Evolutionary conservation across 2,329 filamentous ascomycete genomes (phyloP).

Genomic region (Penicillium crustosum): DNA sequence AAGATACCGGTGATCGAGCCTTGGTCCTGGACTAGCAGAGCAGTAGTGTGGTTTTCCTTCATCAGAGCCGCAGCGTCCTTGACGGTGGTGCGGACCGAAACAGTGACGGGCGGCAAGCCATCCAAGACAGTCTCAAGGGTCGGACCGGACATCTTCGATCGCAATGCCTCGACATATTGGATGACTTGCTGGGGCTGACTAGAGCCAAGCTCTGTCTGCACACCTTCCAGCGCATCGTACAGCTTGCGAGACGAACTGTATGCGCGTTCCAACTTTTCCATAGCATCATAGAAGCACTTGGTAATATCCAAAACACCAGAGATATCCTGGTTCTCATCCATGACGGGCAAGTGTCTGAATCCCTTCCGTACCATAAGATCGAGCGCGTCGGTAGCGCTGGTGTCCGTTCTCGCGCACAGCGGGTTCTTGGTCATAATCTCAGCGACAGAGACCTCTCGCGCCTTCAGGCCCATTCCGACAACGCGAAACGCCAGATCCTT

Average conservation of each 20-base stretch:
- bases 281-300: slow-evolving; percentile 99
- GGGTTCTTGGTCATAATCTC: slow-evolving; percentile 99
- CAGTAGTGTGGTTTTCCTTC: slow-evolving; percentile 99
- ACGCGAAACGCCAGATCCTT: slow-evolving; percentile 98
- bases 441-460: slow-evolving; percentile 85
- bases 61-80: slow-evolving; percentile 93
- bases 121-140: slow-evolving; percentile 93
- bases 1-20: slow-evolving; percentile 98
- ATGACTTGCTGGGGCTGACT: slow-evolving; percentile 98
- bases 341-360: slow-evolving; percentile 94
- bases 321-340: slow-evolving; percentile 99
- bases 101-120: slow-evolving; percentile 86
- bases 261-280: slow-evolving; percentile 98
- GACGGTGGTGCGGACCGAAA: slow-evolving; percentile 92
- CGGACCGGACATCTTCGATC: slow-evolving; percentile 95
- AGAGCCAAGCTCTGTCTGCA: slow-evolving; percentile 92
- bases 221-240: slow-evolving; percentile 95
- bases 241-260: slow-evolving; percentile 98
- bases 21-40: slow-evolving; percentile 92
- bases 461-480: slow-evolving; percentile 85
- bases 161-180: slow-evolving; percentile 94
- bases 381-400: slow-evolving; percentile 93
- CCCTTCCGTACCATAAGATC: slow-evolving; percentile 98
- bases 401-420: slow-evolving; percentile 93
- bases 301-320: slow-evolving; percentile 97